Base-by-base conservation (phyloP, 129 eudicot genomes). In the Arctium minus region DNA sequence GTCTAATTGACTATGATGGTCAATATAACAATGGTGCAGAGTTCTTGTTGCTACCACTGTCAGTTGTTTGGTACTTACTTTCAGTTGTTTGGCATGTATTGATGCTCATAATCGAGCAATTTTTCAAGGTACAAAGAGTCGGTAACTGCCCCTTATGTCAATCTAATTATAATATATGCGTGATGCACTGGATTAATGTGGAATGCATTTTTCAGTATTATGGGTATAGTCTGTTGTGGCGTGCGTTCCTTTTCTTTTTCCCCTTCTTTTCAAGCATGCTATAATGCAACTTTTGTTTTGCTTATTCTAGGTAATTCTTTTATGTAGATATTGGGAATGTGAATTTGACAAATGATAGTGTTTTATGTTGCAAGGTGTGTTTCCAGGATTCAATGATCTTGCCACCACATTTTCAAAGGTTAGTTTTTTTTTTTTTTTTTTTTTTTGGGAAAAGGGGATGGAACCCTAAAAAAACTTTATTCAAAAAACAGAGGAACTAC, bases 331-430 rank as follows among this genome's bases (percentile, higher is more conserved):
- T 68, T 64, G 2, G 6, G 15, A 15, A 67, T 18, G 53, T 76
- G 70, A 82, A 65, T 10, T n/a, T 76, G 77, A 11, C 35, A 82
- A 70, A 33, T 83, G 74, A 71, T 70, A 53, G 31, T 9, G 83
- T 73, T 72, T 46, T 84, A 7, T 42, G 33, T 69, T 89, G 89
- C 91, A 94, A 97, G 97, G 60, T 80, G 92, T 81, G 70, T 88
- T 67, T 22, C 83, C 86, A 44, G 97, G 87, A 76, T 64, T 86
- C 81, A 93, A 92, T 70, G 95, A 90, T 78, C 94, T 92, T 79
- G 86, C 93, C 75, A 72, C 86, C 73, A 85, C 96, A 78, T 94
- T 92, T 86, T 87, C 89, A 37, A 87, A 91, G 98, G 98, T 94
- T 84, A 79, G 92, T 70, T 60, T 35, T 85, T 38, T 48, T 40